phyloP scores from a whole-genome alignment of 176 grass and related monocot genomes.

The Areca catechu region DNA sequence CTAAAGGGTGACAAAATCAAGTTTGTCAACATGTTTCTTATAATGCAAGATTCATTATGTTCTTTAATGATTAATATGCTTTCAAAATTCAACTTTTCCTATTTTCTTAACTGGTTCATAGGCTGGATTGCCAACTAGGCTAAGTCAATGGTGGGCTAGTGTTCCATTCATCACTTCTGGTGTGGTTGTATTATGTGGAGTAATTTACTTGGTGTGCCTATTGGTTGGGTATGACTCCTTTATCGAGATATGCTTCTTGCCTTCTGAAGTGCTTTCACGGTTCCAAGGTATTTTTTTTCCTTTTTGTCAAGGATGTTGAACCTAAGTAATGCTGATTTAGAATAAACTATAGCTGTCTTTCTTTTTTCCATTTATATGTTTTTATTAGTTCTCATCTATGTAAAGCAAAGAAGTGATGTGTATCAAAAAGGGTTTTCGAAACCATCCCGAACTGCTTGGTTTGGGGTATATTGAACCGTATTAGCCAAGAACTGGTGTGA shows the following conservation, averaged over 20 bases:
- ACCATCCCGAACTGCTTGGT: too few species aligned
- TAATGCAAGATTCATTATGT: neutral
- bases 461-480: too few species aligned
- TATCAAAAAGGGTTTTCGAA: too few species aligned
- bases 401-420: too few species aligned
- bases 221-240: conserved; percentile 91
- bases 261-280: conserved; percentile 49
- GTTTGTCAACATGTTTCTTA: too few species aligned
- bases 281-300: conserved; percentile 64
- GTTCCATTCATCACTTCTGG: conserved; percentile 83
- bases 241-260: conserved; percentile 79
- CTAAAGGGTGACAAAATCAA: too few species aligned
- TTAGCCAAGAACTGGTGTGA: too few species aligned
- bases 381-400: too few species aligned
- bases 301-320: too few species aligned
- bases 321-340: too few species aligned
- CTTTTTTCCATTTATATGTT: too few species aligned
- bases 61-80: neutral
- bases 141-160: conserved; percentile 81
- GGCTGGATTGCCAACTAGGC: conserved; percentile 73
- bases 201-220: conserved; percentile 75
- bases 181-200: conserved; percentile 52
- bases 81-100: neutral
- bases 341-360: too few species aligned
- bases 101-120: conserved; percentile 19